Evolutionary conservation across 176 grass and related monocot genomes (phyloP), one percentile per base, ranked within the genome.

Genomic region (Pontederia paniculata): DNA sequence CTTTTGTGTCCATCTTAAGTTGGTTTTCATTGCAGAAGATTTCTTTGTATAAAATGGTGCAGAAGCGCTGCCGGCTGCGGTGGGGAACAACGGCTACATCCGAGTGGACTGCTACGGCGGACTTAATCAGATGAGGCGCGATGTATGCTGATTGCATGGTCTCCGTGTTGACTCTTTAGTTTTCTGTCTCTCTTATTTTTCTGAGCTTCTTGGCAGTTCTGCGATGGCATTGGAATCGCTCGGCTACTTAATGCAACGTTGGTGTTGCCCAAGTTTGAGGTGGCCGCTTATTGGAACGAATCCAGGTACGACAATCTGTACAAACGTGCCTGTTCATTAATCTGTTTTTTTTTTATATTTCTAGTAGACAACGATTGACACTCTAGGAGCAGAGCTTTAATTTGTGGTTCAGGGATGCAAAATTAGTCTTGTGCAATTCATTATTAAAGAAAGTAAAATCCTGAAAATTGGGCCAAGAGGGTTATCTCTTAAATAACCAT

Each of bases 91-190:
- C 44, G 87, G 94, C 13, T 93, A 82, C 78, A 60, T 98, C 55
- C 63, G 94, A 58, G 77, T 98, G 21, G 80, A 93, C 21, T 98
- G 94, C 78, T 98, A 65, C 42, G 94, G 94, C 20, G 87, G 94
- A 48, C 94, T 93, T 46, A 98, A 98, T 72, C 94, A 98, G 70
- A 82, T 98, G 75, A 79, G 94, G 79, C 94, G 87, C 65, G 94
- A 88, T 88, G 87, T 98, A 81, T 17, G 86, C 77, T 81, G 50
- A 19, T 17, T 15, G 9, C 21, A 52, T 53, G 47, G 37, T 37
- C 22, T 52, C 41, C 21, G 50, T 44, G 9, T 53, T 23, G 31
- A 45, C 46, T 69, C 12, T 50, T 58, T 45, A 9, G 13, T 45
- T 61, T 37, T 4, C 16, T 58, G 45, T 17, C 14, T 62, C 13